Percentiles rank a stretch among this genome's conserved stretches.
Conservation (phyloP, 2,329 filamentous ascomycete genomes). For the Neopestalotiopsis sp. region DNA sequence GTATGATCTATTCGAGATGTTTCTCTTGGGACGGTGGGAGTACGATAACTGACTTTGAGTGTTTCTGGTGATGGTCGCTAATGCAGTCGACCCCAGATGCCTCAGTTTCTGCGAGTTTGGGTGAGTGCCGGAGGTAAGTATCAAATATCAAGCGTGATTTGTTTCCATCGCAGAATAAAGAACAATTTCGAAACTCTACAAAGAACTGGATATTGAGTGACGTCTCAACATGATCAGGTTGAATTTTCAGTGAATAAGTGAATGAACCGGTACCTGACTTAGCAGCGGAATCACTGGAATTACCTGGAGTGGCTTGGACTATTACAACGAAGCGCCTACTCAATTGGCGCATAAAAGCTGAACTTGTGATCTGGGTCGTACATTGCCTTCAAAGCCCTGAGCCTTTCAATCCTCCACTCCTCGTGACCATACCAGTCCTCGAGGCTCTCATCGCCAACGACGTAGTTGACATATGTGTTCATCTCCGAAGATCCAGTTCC, state of each 20-base stretch:
- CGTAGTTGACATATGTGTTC: slow-evolving; percentile 20
- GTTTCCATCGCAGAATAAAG: neutral
- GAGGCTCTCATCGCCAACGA: slow-evolving; percentile 8
- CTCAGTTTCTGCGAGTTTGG: neutral
- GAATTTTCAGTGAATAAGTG: too few species aligned
- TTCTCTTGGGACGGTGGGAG: too few species aligned
- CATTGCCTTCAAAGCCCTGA: slow-evolving; percentile 13
- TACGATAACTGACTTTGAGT: neutral
- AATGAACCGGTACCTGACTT: too few species aligned
- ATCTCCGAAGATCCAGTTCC: slow-evolving; percentile 13
- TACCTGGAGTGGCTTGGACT: too few species aligned
- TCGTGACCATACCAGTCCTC: slow-evolving; percentile 20
- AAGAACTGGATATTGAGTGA: neutral
- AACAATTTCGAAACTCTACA: neutral
- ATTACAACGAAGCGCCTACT: neutral
- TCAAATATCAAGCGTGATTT: neutral
- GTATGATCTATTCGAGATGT: too few species aligned
- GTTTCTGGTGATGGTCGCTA: neutral
- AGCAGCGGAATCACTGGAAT: too few species aligned
- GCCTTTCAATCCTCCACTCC: slow-evolving; percentile 16
- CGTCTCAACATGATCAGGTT: too few species aligned
- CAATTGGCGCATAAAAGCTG: slow-evolving; percentile 18
- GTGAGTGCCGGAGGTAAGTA: neutral
- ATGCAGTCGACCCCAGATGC: neutral
- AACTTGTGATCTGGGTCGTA: slow-evolving; percentile 20